Evolutionary conservation across 306 rosid genomes (phyloP).

Genomic region (Lathyrus oleraceus): DNA sequence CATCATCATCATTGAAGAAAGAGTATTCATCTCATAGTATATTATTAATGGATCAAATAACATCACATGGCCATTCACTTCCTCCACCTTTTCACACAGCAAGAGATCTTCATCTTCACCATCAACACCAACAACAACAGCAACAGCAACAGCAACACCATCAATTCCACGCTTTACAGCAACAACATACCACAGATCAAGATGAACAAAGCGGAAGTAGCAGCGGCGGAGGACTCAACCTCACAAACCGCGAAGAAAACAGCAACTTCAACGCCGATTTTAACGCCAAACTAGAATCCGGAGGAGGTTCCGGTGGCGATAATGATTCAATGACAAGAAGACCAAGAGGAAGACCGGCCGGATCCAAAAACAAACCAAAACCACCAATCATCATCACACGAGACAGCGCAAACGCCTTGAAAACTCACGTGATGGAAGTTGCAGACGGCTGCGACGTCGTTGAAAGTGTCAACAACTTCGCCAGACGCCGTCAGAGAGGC

Average conservation of each 20-base stretch:
- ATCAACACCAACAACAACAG: slow-evolving; percentile 28
- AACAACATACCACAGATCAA: slow-evolving; percentile 53
- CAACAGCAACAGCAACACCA: slow-evolving; percentile 30
- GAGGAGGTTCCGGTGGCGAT: slow-evolving; percentile 36
- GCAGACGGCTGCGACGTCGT: slow-evolving; percentile 86
- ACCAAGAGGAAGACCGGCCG: slow-evolving; percentile 86
- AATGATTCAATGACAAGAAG: slow-evolving; percentile 54
- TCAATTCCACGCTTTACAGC: slow-evolving; percentile 50
- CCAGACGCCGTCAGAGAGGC: slow-evolving; percentile 85
- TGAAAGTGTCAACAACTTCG: slow-evolving; percentile 80
- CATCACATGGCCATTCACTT: slow-evolving; percentile 73
- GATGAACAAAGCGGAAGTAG: slow-evolving; percentile 82
- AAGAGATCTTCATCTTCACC: slow-evolving; percentile 76
- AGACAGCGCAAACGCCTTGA: slow-evolving; percentile 92
- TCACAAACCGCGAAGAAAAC: slow-evolving; percentile 49
- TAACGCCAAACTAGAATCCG: background rate
- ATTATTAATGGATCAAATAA: slow-evolving; percentile 55
- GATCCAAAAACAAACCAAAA: slow-evolving; percentile 96
- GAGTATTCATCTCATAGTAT: background rate
- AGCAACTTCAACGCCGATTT: slow-evolving; percentile 14
- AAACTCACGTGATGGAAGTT: slow-evolving; percentile 91
- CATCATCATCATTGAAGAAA: background rate
- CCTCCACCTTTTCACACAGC: slow-evolving; percentile 83
- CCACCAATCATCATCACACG: slow-evolving; percentile 95
- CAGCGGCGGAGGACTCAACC: slow-evolving; percentile 60